Conservation (phyloP, 345 rosid genomes). For the Firmiana major region DNA sequence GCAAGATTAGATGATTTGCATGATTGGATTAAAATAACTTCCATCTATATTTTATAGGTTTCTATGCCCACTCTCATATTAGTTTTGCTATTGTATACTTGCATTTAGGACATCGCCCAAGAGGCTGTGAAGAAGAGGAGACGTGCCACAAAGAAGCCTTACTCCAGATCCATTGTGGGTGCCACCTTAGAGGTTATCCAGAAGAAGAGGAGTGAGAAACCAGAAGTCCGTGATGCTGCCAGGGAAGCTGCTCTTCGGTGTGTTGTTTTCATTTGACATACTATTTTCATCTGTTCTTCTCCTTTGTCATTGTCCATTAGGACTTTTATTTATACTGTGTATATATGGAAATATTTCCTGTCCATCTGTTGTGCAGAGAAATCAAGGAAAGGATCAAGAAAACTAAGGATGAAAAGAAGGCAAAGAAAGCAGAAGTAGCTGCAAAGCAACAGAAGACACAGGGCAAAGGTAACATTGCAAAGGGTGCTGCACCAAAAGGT, state of each 20-base stretch:
- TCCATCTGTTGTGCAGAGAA: slow-evolving; percentile 37
- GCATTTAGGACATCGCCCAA: slow-evolving; percentile 52
- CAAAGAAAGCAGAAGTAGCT: slow-evolving; percentile 65
- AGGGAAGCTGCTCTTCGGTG: slow-evolving; percentile 69
- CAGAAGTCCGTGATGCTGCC: slow-evolving; percentile 79
- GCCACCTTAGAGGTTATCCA: slow-evolving; percentile 69
- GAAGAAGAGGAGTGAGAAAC: slow-evolving; percentile 71
- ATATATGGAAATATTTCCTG: not conserved
- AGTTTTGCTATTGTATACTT: not conserved
- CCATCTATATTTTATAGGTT: not conserved
- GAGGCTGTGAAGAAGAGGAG: slow-evolving; percentile 71
- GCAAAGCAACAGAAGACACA: slow-evolving; percentile 56
- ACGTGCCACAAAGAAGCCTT: slow-evolving; percentile 62
- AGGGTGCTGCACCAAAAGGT: slow-evolving; percentile 51
- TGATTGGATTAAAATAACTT: not conserved
- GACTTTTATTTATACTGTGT: no score
- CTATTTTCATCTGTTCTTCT: not conserved
- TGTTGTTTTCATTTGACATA: not conserved
- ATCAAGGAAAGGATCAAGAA: slow-evolving; percentile 84
- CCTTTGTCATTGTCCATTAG: not conserved
- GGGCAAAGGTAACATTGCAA: slow-evolving; percentile 40
- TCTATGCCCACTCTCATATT: no score
- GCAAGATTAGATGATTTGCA: not conserved
- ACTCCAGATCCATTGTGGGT: slow-evolving; percentile 74
- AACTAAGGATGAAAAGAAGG: slow-evolving; percentile 82